These are phyloP conservation scores for Amanita rimosa DNA, from an alignment of 768 basidiomycete species.

Conservation along the genomic window DNA sequence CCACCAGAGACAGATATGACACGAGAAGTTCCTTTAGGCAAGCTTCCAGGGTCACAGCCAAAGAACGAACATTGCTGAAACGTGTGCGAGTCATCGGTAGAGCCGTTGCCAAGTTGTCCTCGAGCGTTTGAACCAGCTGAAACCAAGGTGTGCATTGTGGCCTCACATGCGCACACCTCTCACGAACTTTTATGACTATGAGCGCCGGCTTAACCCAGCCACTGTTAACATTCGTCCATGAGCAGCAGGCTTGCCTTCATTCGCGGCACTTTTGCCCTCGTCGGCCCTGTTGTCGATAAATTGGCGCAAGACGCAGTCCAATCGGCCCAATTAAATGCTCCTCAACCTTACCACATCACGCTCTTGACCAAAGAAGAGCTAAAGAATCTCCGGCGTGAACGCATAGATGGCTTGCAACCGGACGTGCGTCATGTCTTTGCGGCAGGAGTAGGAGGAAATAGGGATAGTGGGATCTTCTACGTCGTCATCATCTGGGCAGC, in stretches of 20 bases:
- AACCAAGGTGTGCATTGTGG: slow-evolving; percentile 14
- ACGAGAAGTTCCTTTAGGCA: slow-evolving; percentile 18
- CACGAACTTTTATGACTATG: too few species aligned
- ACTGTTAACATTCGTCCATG: background rate
- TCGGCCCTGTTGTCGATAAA: background rate
- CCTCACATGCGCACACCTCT: too few species aligned
- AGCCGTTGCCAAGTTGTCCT: slow-evolving; percentile 37
- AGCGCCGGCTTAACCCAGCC: too few species aligned
- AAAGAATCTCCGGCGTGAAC: background rate
- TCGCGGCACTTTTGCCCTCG: background rate
- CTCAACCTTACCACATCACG: slow-evolving; percentile 1
- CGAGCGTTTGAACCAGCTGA: slow-evolving; percentile 41
- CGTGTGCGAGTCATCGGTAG: slow-evolving; percentile 31
- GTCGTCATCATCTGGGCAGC: slow-evolving; percentile 45
- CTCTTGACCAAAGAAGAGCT: slow-evolving; percentile 1
- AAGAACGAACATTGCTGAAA: slow-evolving; percentile 31
- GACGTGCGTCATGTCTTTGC: slow-evolving; percentile 17
- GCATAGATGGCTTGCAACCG: background rate
- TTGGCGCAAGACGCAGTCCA: background rate
- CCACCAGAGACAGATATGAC: slow-evolving; percentile 53
- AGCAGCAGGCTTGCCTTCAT: background rate
- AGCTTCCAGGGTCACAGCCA: slow-evolving; percentile 14
- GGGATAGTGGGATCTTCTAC: slow-evolving; percentile 24
- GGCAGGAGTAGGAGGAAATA: slow-evolving; percentile 29
- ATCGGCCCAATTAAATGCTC: background rate